Percentiles rank a stretch among this genome's conserved stretches.
phyloP scores from a whole-genome alignment of 768 basidiomycete genomes.

The Hydnomerulius pinastri region DNA sequence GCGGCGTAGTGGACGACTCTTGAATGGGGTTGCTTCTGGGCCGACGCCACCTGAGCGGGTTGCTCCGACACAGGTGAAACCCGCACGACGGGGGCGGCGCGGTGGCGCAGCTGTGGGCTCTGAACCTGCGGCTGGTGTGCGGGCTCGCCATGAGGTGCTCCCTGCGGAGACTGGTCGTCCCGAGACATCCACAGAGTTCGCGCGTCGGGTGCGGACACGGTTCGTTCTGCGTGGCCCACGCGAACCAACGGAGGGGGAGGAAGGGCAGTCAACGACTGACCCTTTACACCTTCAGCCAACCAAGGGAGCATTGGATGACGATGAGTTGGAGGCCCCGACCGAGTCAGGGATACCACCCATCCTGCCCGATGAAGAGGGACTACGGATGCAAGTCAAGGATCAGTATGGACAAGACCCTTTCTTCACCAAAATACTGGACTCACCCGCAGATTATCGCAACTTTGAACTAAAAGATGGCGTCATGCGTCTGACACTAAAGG shows the following conservation, averaged over 20 bases:
- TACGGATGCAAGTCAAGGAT: neutral
- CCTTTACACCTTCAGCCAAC: neutral
- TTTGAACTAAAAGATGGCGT: conserved; percentile 26
- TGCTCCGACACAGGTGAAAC: too few relatives aligned
- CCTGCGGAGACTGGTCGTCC: conserved; percentile 4
- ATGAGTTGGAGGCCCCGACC: neutral
- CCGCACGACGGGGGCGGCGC: too few relatives aligned
- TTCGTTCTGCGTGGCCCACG: conserved; percentile 21
- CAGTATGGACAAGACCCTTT: conserved; percentile 31
- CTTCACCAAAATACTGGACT: conserved; percentile 26
- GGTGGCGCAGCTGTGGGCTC: too few relatives aligned
- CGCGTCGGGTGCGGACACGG: conserved; percentile 1
- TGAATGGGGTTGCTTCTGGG: too few relatives aligned
- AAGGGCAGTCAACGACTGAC: too few relatives aligned
- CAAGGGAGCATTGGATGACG: neutral
- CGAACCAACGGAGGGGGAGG: conserved; percentile 16
- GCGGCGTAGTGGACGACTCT: too few relatives aligned
- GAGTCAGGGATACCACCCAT: neutral
- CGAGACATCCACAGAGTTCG: conserved; percentile 16
- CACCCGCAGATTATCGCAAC: conserved; percentile 25
- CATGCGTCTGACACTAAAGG: conserved; percentile 10
- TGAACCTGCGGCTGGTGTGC: too few relatives aligned
- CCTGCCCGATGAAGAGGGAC: neutral
- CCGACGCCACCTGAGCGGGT: too few relatives aligned
- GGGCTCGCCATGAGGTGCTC: too few relatives aligned